Conservation (phyloP, 768 basidiomycete species). For the Termitomyces sp. region DNA sequence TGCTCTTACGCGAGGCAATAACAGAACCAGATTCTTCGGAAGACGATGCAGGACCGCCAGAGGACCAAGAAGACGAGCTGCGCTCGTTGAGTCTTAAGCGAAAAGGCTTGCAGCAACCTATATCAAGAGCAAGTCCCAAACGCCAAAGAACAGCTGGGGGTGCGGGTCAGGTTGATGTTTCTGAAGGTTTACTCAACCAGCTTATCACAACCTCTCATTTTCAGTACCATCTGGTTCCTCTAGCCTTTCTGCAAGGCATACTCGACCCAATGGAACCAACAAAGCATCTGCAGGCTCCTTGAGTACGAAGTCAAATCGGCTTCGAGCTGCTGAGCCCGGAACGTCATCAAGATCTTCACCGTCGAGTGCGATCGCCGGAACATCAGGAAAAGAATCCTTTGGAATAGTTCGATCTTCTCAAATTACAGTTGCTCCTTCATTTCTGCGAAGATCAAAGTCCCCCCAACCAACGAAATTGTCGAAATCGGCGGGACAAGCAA, state of each 20-base stretch:
- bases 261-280: background rate
- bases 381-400: background rate
- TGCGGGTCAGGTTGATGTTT: background rate
- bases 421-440: background rate
- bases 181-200: background rate
- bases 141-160: conserved; percentile 6
- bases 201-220: background rate
- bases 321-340: background rate
- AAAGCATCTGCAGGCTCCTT: background rate
- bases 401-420: background rate
- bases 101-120: background rate
- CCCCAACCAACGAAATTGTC: background rate
- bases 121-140: conserved; percentile 4
- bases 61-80: conserved; percentile 7
- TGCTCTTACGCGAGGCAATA: background rate
- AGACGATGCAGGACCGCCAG: conserved; percentile 5
- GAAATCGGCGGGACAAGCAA: background rate
- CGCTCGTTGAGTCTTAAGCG: conserved; percentile 4
- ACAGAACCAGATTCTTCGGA: conserved; percentile 12
- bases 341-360: background rate
- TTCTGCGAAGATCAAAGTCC: background rate
- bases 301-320: background rate
- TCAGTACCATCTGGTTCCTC: background rate
- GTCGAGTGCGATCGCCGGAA: background rate
- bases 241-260: background rate